Base-by-base conservation (phyloP, 2,329 filamentous ascomycete species). In the Hymenoscyphus infarciens region DNA sequence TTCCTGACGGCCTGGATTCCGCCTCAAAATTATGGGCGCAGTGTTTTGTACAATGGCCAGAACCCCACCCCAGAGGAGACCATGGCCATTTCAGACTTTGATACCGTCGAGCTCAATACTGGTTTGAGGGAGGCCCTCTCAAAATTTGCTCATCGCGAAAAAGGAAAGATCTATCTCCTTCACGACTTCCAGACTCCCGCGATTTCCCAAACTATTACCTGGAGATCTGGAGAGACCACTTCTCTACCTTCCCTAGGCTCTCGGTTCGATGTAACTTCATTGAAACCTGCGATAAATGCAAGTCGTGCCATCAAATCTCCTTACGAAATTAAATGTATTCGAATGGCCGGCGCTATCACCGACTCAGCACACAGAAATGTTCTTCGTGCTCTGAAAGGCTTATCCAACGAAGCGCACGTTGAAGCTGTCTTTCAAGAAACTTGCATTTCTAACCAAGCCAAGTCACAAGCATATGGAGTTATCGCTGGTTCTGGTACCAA, bases 401-500 rank as follows among this genome's bases (percentile, higher is more conserved):
- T 93, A 65, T 81, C 76, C 19, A 96, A 90, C 69, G 94, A 99
- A 78, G 85, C 90, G 39, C 87, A 97, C 69, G 83, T 97, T 29
- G 90, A 97, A 73, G 92, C 90, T 53, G 79, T 88, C 11, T 96
- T 96, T 73, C 79, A 88, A 27, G 82, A 85, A 38, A 83, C 84
- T 25, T 97, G 92, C 74, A 86, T 90, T 57, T 82, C 87, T 7
- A 80, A 83, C 59, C 90, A 89, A 65, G 89, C 91, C 3, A 89
- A 89, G 66, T 80, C 85, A 58, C 91, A 96, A 78, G 87, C 94
- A 0, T 99, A 99, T 74, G 85, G 88, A 56, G 84, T 92, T n/a
- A 97, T 99, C 69, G 91, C 91, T 55, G 94, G 90, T 1, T 86
- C 89, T 1, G 94, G 94, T 0, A 74, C 81, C n/a, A 95, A 95